These are phyloP conservation scores for Herpotrichia juniperi DNA, from an alignment of 2,329 filamentous ascomycete species.

Conservation along the genomic window DNA sequence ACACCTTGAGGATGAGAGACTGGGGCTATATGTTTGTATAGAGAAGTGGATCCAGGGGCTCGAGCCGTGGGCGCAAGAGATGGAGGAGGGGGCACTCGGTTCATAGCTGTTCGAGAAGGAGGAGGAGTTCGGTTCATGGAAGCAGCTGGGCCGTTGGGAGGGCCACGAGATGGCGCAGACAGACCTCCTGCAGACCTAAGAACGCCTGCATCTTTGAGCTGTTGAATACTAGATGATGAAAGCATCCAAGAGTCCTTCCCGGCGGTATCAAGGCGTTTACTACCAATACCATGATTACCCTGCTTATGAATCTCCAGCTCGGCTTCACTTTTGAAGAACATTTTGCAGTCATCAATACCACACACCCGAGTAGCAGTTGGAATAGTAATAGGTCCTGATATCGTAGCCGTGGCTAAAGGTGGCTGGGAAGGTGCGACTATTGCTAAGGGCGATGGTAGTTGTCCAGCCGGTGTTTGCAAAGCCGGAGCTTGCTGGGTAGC, in stretches of 20 bases:
- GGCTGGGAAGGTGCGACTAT: not conserved
- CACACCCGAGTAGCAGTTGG: slow-evolving; percentile 9
- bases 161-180: not conserved
- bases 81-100: not conserved
- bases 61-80: not conserved
- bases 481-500: not conserved
- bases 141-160: not conserved
- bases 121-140: not conserved
- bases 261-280: slow-evolving; percentile 21
- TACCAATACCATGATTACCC: slow-evolving; percentile 31
- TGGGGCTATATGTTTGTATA: not conserved
- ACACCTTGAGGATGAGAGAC: not conserved
- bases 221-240: slow-evolving; percentile 17
- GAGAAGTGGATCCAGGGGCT: not conserved
- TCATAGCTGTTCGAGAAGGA: no score
- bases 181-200: slow-evolving; percentile 4
- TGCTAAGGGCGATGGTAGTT: not conserved
- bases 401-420: not conserved
- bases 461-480: not conserved
- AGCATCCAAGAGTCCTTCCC: slow-evolving; percentile 33
- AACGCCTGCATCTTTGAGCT: slow-evolving; percentile 18
- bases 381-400: not conserved
- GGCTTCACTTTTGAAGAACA: slow-evolving; percentile 23
- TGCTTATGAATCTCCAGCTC: slow-evolving; percentile 25
- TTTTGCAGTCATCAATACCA: slow-evolving; percentile 17